Base-by-base conservation (phyloP, 805 yeast species). In the Candida arabinofermentans region DNA sequence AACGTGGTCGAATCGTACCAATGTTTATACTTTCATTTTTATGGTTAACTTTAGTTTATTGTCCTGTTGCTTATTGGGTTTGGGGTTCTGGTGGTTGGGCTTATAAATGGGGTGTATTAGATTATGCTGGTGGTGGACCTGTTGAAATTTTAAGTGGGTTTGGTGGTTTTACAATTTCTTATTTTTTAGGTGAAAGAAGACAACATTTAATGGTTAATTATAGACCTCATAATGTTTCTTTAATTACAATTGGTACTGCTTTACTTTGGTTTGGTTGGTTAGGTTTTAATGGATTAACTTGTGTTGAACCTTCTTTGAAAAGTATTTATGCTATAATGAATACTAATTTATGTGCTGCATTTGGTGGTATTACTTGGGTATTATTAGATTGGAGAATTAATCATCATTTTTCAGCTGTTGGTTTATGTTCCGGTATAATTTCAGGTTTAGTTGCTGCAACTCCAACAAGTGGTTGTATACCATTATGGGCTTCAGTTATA, bases 81-180 rank as follows among this genome's bases (percentile, higher is more conserved):
- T 91, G 98, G 98, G 84, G 88, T 42, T 59, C 86, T 1, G 82
- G 81, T 35, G 98, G 99, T 30, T 91, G 98, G 98, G 96, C 96
- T 27, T 74, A 74, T 51, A 72, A 79, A 53, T 91, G 96, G 81
- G 96, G 96, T 5, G 98, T 83, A 2, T 70, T 91, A 39, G 99
- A 91, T 62, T 91, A 86, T 63, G 99, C 99, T 19, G 99, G 99
- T 24, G 98, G 98, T 42, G 97, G 97, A 0, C 96, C 97, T 1
- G 96, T 91, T 22, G 98, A 91, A 62, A 87, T 93, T 42, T 74
- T 86, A 24, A 82, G 95, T 19, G 98, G 98, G 46, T 84, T 89
- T 19, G 85, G 88, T 27, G 97, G 96, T 1, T 81, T 91, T 54
- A 96, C 86, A 5, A 83, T 83, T 53, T 79, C 89, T n/a, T 80